Evolutionary conservation across 495 filamentous ascomycete genomes (phyloP).

Genomic region (Neurospora sp.): DNA sequence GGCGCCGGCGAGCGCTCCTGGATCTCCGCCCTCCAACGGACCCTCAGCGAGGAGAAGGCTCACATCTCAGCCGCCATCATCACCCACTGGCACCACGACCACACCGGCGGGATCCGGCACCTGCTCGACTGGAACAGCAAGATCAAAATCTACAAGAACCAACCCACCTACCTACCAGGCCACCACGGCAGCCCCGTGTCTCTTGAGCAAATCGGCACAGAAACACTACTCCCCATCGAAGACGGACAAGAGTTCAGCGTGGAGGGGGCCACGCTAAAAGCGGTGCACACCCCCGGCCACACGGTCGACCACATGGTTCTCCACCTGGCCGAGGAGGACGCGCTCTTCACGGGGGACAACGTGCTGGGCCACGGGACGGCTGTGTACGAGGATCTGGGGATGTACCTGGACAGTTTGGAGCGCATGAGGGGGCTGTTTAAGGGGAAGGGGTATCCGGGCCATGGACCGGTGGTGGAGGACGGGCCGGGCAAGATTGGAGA

Average conservation of each 20-base stretch:
- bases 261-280: conserved; percentile 66
- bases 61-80: conserved; percentile 54
- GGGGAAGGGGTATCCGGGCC: conserved; percentile 79
- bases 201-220: neutral
- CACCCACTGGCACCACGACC: conserved; percentile 89
- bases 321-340: conserved; percentile 62
- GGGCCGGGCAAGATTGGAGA: conserved; percentile 56
- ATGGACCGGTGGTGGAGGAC: conserved; percentile 67
- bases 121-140: conserved; percentile 52
- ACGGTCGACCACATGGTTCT: conserved; percentile 77
- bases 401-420: conserved; percentile 64
- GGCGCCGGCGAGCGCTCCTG: conserved; percentile 59
- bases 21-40: conserved; percentile 46
- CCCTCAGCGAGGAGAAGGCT: conserved; percentile 56
- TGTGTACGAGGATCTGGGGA: conserved; percentile 74
- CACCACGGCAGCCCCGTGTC: neutral
- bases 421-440: conserved; percentile 55
- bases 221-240: conserved; percentile 29
- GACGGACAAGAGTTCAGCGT: conserved; percentile 66
- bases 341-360: conserved; percentile 91
- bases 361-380: conserved; percentile 89
- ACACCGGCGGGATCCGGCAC: conserved; percentile 63
- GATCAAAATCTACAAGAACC: conserved; percentile 44
- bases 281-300: conserved; percentile 76
- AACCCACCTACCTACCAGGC: conserved; percentile 24